Evolutionary conservation across 352 stramenopile genomes (phyloP), one percentile per base, ranked within the genome.

Genomic region (Phytopythium oedochilum): DNA sequence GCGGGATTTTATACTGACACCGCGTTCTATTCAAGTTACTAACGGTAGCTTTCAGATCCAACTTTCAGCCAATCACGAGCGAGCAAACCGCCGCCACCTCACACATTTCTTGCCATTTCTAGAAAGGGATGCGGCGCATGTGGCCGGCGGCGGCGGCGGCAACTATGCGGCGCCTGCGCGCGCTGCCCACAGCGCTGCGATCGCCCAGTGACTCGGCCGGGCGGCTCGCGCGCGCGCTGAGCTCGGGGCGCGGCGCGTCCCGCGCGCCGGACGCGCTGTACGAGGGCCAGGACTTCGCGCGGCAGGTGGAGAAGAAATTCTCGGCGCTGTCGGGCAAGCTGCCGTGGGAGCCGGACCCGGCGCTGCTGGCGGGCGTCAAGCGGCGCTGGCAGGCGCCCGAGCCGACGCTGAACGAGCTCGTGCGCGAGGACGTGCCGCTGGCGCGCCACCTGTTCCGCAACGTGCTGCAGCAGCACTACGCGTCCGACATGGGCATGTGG

Each of bases 401-500:
- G 47, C 78, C 80, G 12, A 92, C 76, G 18, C 63, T 95, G 20
- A 90, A 93, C 53, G 82, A 90, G 50, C 63, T 95, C 25, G 86
- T 95, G 57, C 81, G 83, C 43, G 73, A 93, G 28, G 79, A 95
- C 53, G 71, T 93, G 8, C 73, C 76, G 8, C 64, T 75, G 9
- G 85, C 85, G 36, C 71, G 85, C 11, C 77, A 78, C 31, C 62
- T 95, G 14, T 95, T 95, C 62, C 78, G 83, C 15, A 88, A 87
- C 45, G 77, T 90, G 51, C 64, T 95, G 51, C 83, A 95, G 61
- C 70, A 77, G 47, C 65, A 84, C 32, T 95, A 95, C 64, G 60
- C 69, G 7, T 78, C 83, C 22, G 83, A 95, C 69, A 93, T 95
- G 83, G 77, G 72, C 61, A 95, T 95, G 85, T 95, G 85, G 85